Evolutionary conservation across 2,329 filamentous ascomycete species (phyloP), one percentile per base, ranked within the genome.

Genomic region (Trichoderma breve): DNA sequence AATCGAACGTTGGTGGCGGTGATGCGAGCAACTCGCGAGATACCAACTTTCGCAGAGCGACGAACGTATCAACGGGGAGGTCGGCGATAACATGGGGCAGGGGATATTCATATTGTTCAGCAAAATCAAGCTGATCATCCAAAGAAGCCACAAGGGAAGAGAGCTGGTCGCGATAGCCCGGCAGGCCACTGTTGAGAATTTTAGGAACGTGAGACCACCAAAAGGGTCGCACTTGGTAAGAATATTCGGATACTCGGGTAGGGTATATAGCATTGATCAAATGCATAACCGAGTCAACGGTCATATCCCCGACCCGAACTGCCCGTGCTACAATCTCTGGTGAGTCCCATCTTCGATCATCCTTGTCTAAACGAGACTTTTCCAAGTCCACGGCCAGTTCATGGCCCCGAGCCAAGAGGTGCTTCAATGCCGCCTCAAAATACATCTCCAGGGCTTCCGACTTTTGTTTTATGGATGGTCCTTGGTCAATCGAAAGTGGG

Each of bases 131-230:
- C 7, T 78, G 76, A 39, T 77, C 76, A 28, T 77, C 75, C 21
- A 81, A 74, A 6, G 76, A 74, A 9, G 74, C 74, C 57, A 77
- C 74, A 21, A 79, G 75, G 9, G 77, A 73, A 24, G 77, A 72
- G 36, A 77, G 77, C 43, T 78, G 77, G 65, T 81, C 78, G 70
- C 76, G 77, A 65, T 80, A 79, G 30, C 75, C 74, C 60, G 77
- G 75, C 3, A 74, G 75, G 1, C 76, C 77, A 6, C 71, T 75
- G 57, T 81, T 78, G 71, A 82, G 77, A 61, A 82, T 78, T 67
- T 79, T 80, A 73, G 81, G 77, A 43, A 82, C 78, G 51, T 82
- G 76, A 80, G 81, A 83, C 81, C 81, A 83, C 81, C 81, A 83
- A 60, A 80, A 82, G 0, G 81, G 81, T n/a, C 80, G 75, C 24